Base-by-base conservation (phyloP, 805 yeast genomes). In the Soucietia sequanensis region DNA sequence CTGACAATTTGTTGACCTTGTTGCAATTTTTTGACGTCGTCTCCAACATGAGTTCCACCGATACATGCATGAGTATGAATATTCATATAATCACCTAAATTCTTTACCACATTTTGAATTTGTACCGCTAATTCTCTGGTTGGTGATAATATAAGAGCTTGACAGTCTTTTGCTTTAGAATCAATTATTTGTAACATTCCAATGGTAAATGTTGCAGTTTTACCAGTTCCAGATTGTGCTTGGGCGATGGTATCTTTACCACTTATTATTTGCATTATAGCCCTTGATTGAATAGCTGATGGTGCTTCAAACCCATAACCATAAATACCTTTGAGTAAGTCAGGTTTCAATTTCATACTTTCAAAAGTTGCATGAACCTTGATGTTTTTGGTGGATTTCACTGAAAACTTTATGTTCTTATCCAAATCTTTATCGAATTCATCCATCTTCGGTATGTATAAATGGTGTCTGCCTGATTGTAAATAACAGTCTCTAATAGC, bases 221-320 rank as follows among this genome's bases (percentile, higher is more conserved):
- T 93, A 68, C 99, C 99, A 32, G 99, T 93, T 68, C 99, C 99
- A 23, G 96, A 88, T 70, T 93, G 99, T 40, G 99, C 98, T 71
- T 93, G 99, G 42, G 99, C 99, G 45, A 93, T 80, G 35, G 90
- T 95, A 65, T 93, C 99, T 65, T 89, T 81, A 38, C 96, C 96
- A 57, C 81, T 82, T 53, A 89, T 84, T 64, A 93, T 90, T 62
- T 95, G 99, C 68, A 84, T 72, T 52, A 93, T 93, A 45, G 98
- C 99, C 65, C 99, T 81, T 59, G 89, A 90, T 72, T 93, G 99
- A 70, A 93, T 93, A 38, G 98, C 93, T 36, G 97, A 89, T 47
- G 99, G 99, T 35, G 80, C 78, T 70, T 91, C 98, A 65, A 88
- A 93, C 64, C 98, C 97, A 72, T 84, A 85, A 51, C 84, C 86